These are phyloP conservation scores for Coemansia sp. DNA, from an alignment of 192 early-diverging fungal genomes.

Conservation along the genomic window DNA sequence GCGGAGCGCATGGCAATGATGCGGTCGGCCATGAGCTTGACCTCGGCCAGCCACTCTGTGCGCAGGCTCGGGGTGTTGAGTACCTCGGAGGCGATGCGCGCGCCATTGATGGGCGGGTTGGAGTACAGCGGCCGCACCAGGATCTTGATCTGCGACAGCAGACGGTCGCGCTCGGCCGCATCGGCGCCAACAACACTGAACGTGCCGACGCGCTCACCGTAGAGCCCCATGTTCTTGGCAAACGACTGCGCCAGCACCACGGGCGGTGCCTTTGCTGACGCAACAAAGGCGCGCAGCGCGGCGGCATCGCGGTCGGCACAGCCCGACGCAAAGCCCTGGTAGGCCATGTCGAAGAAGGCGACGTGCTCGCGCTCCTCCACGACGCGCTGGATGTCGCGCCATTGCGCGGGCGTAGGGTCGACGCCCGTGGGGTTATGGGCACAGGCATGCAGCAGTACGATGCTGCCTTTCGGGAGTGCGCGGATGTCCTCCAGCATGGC, in stretches of 20 bases:
- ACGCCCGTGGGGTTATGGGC: constrained; percentile 99
- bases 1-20: constrained; percentile 90
- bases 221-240: constrained; percentile 99
- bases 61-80: constrained; percentile 72
- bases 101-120: constrained; percentile 96
- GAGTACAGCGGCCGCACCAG: constrained; percentile 97
- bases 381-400: constrained; percentile 81
- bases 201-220: constrained; percentile 94
- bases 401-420: constrained; percentile 91
- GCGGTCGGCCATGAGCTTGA: constrained; percentile 95
- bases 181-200: constrained; percentile 81
- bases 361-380: constrained; percentile 81
- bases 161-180: constrained; percentile 72
- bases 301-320: constrained; percentile 85
- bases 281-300: constrained; percentile 92
- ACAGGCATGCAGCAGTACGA: constrained; percentile 95
- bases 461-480: constrained; percentile 81
- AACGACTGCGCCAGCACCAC: constrained; percentile 92
- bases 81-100: constrained; percentile 89
- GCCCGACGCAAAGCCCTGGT: constrained; percentile 99
- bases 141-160: constrained; percentile 94
- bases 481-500: constrained; percentile 91
- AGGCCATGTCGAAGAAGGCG: constrained; percentile 99
- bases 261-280: constrained; percentile 63
- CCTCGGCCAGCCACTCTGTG: constrained; percentile 85